These are phyloP conservation scores for Dissophora ornata DNA, from an alignment of 192 early-diverging fungal species.

Conservation along the genomic window DNA sequence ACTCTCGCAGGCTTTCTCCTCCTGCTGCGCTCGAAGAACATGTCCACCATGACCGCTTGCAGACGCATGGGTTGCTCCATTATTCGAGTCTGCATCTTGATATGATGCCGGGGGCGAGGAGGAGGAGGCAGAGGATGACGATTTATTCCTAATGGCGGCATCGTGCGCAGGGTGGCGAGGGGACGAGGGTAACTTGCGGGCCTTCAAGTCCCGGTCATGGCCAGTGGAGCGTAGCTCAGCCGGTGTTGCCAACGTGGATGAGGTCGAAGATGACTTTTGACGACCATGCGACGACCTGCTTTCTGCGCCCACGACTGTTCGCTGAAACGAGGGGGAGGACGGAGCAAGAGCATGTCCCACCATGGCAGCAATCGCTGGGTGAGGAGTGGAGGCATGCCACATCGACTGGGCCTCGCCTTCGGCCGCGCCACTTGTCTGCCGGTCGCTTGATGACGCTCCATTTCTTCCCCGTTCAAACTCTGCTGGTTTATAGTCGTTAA, in stretches of 20 bases:
- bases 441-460: background rate
- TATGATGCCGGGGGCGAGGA: constrained; percentile 24
- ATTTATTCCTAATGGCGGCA: constrained; percentile 38
- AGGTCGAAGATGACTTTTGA: constrained; percentile 17
- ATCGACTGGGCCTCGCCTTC: constrained; percentile 20
- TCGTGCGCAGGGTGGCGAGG: constrained; percentile 50
- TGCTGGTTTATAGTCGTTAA: constrained; percentile 40
- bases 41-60: constrained; percentile 17
- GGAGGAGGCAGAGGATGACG: constrained; percentile 14
- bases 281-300: constrained; percentile 4
- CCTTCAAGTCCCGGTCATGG: constrained; percentile 14
- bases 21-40: constrained; percentile 25
- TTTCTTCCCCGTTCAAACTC: constrained; percentile 15
- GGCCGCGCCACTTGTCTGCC: background rate
- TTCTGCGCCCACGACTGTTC: constrained; percentile 7
- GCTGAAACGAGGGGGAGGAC: constrained; percentile 32
- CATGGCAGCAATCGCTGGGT: constrained; percentile 52
- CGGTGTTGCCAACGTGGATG: constrained; percentile 2
- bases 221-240: constrained; percentile 6
- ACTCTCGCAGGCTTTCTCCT: constrained; percentile 55
- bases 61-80: constrained; percentile 1
- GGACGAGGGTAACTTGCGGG: constrained; percentile 11
- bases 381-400: constrained; percentile 44
- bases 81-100: constrained; percentile 11
- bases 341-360: constrained; percentile 42